Conservation (phyloP, 495 filamentous ascomycete genomes). For the Talaromyces liani region DNA sequence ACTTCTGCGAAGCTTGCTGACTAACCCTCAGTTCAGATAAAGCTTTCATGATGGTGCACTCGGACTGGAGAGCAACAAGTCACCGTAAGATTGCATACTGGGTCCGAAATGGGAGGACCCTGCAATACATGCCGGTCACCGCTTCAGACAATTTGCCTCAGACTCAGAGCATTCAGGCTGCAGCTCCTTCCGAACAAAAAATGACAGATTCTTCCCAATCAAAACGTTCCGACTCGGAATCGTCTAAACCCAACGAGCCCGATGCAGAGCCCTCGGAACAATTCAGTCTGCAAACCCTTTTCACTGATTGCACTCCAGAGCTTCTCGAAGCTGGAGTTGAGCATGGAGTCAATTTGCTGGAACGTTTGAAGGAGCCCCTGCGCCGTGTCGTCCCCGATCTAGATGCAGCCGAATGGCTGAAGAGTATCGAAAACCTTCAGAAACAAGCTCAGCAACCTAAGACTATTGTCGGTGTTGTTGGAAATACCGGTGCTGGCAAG, state of each 20-base stretch:
- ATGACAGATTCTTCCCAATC: background rate
- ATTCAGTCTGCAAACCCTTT: background rate
- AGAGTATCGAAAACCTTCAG: slow-evolving; percentile 7
- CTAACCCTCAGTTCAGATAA: background rate
- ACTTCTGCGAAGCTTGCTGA: background rate
- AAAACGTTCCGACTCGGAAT: background rate
- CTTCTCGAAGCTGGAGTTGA: slow-evolving; percentile 4
- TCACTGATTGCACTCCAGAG: slow-evolving; percentile 1
- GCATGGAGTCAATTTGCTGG: slow-evolving; percentile 1
- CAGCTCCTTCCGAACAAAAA: background rate
- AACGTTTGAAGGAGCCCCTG: slow-evolving; percentile 2
- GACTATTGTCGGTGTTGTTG: slow-evolving; percentile 50
- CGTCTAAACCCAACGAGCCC: background rate
- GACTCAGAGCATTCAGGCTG: background rate
- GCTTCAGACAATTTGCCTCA: background rate
- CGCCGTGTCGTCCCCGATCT: background rate
- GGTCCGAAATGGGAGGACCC: background rate
- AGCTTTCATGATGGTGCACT: background rate
- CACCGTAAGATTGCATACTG: slow-evolving; percentile 2
- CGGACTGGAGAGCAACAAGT: background rate
- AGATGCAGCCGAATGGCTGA: slow-evolving; percentile 1
- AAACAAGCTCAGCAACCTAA: slow-evolving; percentile 28
- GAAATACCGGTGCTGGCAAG: slow-evolving; percentile 53
- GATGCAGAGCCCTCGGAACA: background rate
- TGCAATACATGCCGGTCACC: background rate